phyloP scores from a whole-genome alignment of 148 eudicot genomes.

The Fagopyrum tataricum region DNA sequence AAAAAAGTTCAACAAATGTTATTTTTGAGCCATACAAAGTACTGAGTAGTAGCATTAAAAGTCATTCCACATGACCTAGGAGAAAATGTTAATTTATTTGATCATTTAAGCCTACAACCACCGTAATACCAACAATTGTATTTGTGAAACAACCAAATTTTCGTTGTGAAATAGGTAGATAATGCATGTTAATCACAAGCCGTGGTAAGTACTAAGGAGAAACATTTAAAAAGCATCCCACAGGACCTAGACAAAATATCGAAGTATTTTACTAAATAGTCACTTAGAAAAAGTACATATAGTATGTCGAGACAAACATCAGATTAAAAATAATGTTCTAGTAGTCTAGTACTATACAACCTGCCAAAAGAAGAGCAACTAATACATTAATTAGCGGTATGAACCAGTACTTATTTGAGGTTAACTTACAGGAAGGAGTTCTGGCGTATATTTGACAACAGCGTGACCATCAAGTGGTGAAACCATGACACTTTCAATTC shows the following conservation, averaged over 20 bases:
- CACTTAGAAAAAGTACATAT: not conserved
- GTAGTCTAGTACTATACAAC: not conserved
- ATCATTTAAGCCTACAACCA: too few relatives aligned
- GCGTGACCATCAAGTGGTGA: slow-evolving; percentile 74
- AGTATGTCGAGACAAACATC: not conserved
- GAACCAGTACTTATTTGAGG: not conserved
- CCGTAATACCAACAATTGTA: too few relatives aligned
- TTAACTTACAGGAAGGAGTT: slow-evolving; percentile 44
- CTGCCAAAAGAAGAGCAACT: not conserved
- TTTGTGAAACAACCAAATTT: too few relatives aligned
- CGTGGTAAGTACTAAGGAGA: too few relatives aligned
- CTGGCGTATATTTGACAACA: slow-evolving; percentile 60
- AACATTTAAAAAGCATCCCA: too few relatives aligned
- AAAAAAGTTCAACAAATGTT: too few relatives aligned
- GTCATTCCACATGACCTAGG: not conserved
- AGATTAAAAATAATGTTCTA: not conserved
- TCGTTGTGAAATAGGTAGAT: too few relatives aligned
- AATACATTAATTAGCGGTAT: not conserved
- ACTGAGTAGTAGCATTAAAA: not conserved
- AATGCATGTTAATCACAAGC: too few relatives aligned
- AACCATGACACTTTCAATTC: slow-evolving; percentile 47
- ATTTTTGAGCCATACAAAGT: too few relatives aligned
- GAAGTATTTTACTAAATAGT: not conserved
- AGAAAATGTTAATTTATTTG: not conserved
- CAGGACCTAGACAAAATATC: not conserved